phyloP scores from a whole-genome alignment of 768 basidiomycete species.

The Mycena chlorophos region DNA sequence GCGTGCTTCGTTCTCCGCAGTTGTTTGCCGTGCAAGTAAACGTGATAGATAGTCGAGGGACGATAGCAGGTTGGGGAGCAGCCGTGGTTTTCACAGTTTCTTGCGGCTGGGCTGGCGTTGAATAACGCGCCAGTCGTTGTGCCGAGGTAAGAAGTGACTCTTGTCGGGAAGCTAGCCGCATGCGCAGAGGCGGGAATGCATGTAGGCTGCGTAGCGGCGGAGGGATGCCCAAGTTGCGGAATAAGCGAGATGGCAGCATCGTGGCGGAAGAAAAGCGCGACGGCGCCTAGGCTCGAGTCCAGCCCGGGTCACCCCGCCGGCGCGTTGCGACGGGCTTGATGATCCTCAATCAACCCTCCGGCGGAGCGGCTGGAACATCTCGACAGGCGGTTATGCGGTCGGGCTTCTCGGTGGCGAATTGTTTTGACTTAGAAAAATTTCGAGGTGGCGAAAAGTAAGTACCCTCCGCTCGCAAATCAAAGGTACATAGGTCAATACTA shows the following conservation, averaged over 20 bases:
- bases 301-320: too few relatives aligned
- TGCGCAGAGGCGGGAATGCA: conserved; percentile 35
- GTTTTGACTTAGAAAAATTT: too few relatives aligned
- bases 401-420: too few relatives aligned
- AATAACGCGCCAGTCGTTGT: conserved; percentile 20
- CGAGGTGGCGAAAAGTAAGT: too few relatives aligned
- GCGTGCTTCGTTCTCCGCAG: conserved; percentile 78
- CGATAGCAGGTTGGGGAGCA: conserved; percentile 40
- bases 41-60: conserved; percentile 71
- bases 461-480: too few relatives aligned
- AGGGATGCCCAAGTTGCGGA: conserved; percentile 45
- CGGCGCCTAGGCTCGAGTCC: too few relatives aligned
- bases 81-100: conserved; percentile 19
- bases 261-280: conserved; percentile 1
- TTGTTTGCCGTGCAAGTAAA: conserved; percentile 82
- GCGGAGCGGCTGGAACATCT: too few relatives aligned
- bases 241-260: conserved; percentile 51
- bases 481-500: too few relatives aligned
- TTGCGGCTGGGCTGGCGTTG: conserved; percentile 14
- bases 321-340: too few relatives aligned
- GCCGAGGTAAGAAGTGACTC: conserved; percentile 11
- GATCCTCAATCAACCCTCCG: too few relatives aligned
- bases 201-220: conserved; percentile 44
- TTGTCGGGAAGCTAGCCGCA: conserved; percentile 17
- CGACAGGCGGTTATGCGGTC: too few relatives aligned